phyloP scores from a whole-genome alignment of 2,329 filamentous ascomycete species.

The Beauveria medogensis region DNA sequence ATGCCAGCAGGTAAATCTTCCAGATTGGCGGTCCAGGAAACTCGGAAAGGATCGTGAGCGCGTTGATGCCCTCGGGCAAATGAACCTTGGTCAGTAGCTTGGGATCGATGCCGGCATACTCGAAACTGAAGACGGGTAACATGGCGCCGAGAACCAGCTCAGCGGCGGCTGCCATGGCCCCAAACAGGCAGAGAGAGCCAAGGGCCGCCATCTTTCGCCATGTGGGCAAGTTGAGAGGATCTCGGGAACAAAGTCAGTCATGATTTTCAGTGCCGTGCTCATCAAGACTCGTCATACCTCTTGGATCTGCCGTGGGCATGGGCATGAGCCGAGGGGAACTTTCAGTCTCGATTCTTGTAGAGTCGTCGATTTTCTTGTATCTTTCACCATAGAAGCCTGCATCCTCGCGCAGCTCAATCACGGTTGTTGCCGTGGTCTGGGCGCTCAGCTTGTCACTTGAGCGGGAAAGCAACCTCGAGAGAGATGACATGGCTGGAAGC shows the following conservation, averaged over 20 bases:
- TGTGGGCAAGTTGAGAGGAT: conserved; percentile 2
- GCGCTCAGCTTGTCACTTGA: background rate
- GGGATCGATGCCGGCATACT: conserved; percentile 26
- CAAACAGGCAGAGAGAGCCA: conserved; percentile 20
- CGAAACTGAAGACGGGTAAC: conserved; percentile 26
- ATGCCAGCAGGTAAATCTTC: conserved; percentile 24
- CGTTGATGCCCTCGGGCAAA: conserved; percentile 18
- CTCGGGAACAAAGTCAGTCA: background rate
- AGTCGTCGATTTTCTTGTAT: background rate
- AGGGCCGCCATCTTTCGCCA: conserved; percentile 4
- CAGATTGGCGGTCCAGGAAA: conserved; percentile 23
- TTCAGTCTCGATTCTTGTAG: too few relatives aligned
- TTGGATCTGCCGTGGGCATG: conserved; percentile 8
- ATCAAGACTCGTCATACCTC: background rate
- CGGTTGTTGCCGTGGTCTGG: background rate
- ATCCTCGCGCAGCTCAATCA: conserved; percentile 4
- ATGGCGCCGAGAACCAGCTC: conserved; percentile 21
- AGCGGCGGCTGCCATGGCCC: conserved; percentile 18
- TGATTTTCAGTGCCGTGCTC: background rate
- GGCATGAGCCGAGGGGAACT: background rate
- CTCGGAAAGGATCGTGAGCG: conserved; percentile 22
- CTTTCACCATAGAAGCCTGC: background rate
- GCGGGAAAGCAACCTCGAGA: background rate
- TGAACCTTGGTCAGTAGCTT: conserved; percentile 21
- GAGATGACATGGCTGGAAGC: background rate